These are phyloP conservation scores for Schoenoplectus triqueter DNA, from an alignment of 202 grass and related monocot species.

Conservation along the genomic window DNA sequence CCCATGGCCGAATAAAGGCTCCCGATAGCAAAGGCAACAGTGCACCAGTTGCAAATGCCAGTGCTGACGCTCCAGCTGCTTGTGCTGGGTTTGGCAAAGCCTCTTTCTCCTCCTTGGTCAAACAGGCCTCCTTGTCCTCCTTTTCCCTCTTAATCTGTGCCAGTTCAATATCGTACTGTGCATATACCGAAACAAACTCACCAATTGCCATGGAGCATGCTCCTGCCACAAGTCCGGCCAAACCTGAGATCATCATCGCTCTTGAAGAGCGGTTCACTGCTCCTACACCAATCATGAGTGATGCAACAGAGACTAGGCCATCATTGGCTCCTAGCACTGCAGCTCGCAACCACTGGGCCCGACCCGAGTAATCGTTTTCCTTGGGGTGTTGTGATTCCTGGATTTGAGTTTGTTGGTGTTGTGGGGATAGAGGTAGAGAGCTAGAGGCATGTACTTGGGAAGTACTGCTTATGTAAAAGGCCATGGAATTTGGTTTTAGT, in stretches of 20 bases:
- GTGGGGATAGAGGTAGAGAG: slow-evolving; percentile 15
- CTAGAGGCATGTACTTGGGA: slow-evolving; percentile 26
- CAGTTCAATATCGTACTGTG: slow-evolving; percentile 47
- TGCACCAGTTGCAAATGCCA: slow-evolving; percentile 69
- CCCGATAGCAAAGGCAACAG: slow-evolving; percentile 50
- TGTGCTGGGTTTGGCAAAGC: slow-evolving; percentile 66
- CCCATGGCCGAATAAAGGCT: slow-evolving; percentile 42
- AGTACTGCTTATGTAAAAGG: neutral
- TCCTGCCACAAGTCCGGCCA: slow-evolving; percentile 52
- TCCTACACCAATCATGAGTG: slow-evolving; percentile 48
- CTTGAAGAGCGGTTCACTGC: slow-evolving; percentile 37
- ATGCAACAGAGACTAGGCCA: slow-evolving; percentile 47
- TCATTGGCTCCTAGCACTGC: slow-evolving; percentile 52
- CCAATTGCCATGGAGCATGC: slow-evolving; percentile 56
- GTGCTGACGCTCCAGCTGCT: slow-evolving; percentile 75
- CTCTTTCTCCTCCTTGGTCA: slow-evolving; percentile 41
- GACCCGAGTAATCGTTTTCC: slow-evolving; percentile 34
- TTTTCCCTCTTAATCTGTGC: slow-evolving; percentile 38
- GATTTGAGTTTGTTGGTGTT: slow-evolving; percentile 21
- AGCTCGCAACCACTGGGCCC: slow-evolving; percentile 47
- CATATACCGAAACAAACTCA: slow-evolving; percentile 50
- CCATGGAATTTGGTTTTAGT: slow-evolving; percentile 12
- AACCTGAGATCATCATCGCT: slow-evolving; percentile 44
- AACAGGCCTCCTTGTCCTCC: neutral
- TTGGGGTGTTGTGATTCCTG: slow-evolving; percentile 19